Conservation (phyloP, 768 basidiomycete species). For the Russula brevipes region DNA sequence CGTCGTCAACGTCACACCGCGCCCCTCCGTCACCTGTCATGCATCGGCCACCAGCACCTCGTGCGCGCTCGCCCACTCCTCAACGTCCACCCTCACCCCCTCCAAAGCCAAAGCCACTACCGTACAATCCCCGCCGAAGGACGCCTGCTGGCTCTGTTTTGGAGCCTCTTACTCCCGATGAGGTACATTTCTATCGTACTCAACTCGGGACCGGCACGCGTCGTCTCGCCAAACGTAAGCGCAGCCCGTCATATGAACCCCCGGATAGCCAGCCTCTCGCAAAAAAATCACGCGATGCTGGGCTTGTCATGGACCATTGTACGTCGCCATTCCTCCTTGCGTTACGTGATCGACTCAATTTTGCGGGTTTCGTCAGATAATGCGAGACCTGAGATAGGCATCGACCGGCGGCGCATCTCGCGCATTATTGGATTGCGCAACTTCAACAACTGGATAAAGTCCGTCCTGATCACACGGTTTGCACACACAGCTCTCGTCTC, state of each 20-base stretch:
- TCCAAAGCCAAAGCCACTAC: conserved; percentile 24
- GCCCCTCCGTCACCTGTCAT: conserved; percentile 23
- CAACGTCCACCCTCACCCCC: conserved; percentile 25
- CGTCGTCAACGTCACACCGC: conserved; percentile 23
- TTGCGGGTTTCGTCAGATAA: conserved; percentile 57
- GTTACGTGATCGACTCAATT: background rate
- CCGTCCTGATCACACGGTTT: conserved; percentile 89
- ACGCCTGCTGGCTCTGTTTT: conserved; percentile 31
- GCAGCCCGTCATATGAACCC: conserved; percentile 24
- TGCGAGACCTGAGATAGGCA: conserved; percentile 84
- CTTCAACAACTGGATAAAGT: conserved; percentile 99
- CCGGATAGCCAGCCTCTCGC: conserved; percentile 28
- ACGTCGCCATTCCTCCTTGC: conserved; percentile 32
- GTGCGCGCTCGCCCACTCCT: conserved; percentile 23
- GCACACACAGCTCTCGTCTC: conserved; percentile 59
- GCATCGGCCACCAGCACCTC: conserved; percentile 19
- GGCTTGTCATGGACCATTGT: conserved; percentile 76
- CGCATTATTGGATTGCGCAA: conserved; percentile 95
- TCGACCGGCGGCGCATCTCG: conserved; percentile 76
- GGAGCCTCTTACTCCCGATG: conserved; percentile 23
- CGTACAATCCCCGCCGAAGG: conserved; percentile 26
- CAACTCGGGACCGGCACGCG: conserved; percentile 32
- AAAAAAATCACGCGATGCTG: conserved; percentile 61
- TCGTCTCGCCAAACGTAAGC: conserved; percentile 32
- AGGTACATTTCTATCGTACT: conserved; percentile 28